Evolutionary conservation across 305 asterid genomes (phyloP).

Genomic region (Fraxinus greggii): DNA sequence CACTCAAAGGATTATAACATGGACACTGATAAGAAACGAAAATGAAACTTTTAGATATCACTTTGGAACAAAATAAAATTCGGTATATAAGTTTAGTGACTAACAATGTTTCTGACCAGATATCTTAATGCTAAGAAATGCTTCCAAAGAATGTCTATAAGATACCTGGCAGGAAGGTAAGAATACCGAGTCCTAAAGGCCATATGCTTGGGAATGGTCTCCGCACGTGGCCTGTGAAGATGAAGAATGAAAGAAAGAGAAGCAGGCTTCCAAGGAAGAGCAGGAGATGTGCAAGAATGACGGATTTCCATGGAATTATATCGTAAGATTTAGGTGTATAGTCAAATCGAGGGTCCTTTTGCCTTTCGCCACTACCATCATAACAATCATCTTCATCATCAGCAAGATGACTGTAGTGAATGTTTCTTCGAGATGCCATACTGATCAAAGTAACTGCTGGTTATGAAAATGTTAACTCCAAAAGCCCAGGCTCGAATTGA

Average conservation of each 20-base stretch:
- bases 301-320: constrained; percentile 89
- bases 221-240: constrained; percentile 90
- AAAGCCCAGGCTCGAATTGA: background rate
- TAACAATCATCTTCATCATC: constrained; percentile 55
- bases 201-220: constrained; percentile 78
- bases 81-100: background rate
- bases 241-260: constrained; percentile 67
- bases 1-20: background rate
- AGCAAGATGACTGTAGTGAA: constrained; percentile 59
- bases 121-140: background rate
- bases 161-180: constrained; percentile 82
- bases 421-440: constrained; percentile 71
- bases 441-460: constrained; percentile 19
- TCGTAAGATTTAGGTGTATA: constrained; percentile 62
- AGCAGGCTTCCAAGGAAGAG: constrained; percentile 80
- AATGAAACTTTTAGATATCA: background rate
- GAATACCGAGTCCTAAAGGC: constrained; percentile 80
- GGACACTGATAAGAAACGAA: constrained; percentile 1
- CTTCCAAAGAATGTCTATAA: background rate
- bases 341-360: constrained; percentile 67
- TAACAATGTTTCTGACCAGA: background rate
- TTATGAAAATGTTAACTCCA: constrained; percentile 8
- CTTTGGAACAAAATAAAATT: background rate
- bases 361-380: constrained; percentile 32
- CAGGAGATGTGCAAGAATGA: constrained; percentile 68